These are phyloP conservation scores for Kodamaea nitidulidarum DNA, from an alignment of 805 yeast genomes.

Conservation along the genomic window DNA sequence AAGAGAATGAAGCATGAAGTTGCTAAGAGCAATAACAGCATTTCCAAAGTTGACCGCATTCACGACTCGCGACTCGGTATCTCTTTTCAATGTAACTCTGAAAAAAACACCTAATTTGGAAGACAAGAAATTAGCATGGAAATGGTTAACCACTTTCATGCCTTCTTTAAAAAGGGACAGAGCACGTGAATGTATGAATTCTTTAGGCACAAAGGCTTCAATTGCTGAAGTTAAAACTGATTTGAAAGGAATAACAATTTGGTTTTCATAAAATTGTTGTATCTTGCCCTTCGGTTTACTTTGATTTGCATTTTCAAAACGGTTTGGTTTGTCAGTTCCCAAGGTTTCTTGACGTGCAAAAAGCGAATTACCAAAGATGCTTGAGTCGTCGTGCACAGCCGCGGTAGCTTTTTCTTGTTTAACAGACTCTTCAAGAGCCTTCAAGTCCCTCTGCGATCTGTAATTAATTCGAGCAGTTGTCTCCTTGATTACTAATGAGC, in stretches of 20 bases:
- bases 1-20: constrained; percentile 55
- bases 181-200: background rate
- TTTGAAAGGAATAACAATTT: constrained; percentile 13
- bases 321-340: constrained; percentile 3
- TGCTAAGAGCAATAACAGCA: constrained; percentile 57
- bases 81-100: constrained; percentile 41
- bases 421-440: constrained; percentile 21
- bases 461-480: constrained; percentile 42
- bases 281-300: constrained; percentile 5
- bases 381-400: constrained; percentile 12
- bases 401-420: constrained; percentile 11
- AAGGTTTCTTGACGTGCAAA: constrained; percentile 3
- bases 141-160: constrained; percentile 3
- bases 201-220: background rate
- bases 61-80: constrained; percentile 58
- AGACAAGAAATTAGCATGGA: constrained; percentile 21
- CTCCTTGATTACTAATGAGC: constrained; percentile 50
- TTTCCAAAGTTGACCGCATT: constrained; percentile 58
- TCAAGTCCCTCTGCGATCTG: constrained; percentile 28
- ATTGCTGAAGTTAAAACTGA: constrained; percentile 7
- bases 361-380: constrained; percentile 38
- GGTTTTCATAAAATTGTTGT: constrained; percentile 13
- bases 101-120: constrained; percentile 35
- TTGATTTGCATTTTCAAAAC: background rate
- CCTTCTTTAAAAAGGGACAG: no score